Evolutionary conservation across 805 yeast species (phyloP).

Genomic region (Saccharomycopsis capsularis): DNA sequence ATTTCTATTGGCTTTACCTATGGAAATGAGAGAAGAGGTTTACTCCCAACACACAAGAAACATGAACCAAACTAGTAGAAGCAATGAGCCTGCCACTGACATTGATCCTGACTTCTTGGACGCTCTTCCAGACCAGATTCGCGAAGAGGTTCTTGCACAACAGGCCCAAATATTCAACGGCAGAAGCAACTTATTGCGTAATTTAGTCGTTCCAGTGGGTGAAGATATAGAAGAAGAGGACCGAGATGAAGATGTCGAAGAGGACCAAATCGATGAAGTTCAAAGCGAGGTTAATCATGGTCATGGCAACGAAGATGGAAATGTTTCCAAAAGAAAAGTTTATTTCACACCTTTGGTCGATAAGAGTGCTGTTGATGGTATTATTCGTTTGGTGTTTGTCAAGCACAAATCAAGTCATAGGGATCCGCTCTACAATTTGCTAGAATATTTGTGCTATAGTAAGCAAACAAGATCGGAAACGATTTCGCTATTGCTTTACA

Average conservation of each 20-base stretch:
- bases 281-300: conserved; percentile 21
- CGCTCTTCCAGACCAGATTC: conserved; percentile 63
- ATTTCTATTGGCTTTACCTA: conserved; percentile 83
- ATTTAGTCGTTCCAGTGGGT: conserved; percentile 21
- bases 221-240: conserved; percentile 21
- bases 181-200: conserved; percentile 14
- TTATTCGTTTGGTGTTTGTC: conserved; percentile 67
- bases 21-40: conserved; percentile 88
- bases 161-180: conserved; percentile 33
- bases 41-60: conserved; percentile 64
- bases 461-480: conserved; percentile 75
- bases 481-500: conserved; percentile 55
- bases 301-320: conserved; percentile 23
- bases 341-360: conserved; percentile 64
- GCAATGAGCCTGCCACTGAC: conserved; percentile 47
- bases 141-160: conserved; percentile 56
- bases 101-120: conserved; percentile 74
- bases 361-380: conserved; percentile 63
- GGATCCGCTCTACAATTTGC: conserved; percentile 56
- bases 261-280: conserved; percentile 23
- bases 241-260: conserved; percentile 24
- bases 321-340: conserved; percentile 32
- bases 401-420: conserved; percentile 45
- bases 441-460: conserved; percentile 62
- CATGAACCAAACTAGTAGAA: conserved; percentile 27